phyloP scores from a whole-genome alignment of 345 rosid genomes.

The Stellera chamaejasme region DNA sequence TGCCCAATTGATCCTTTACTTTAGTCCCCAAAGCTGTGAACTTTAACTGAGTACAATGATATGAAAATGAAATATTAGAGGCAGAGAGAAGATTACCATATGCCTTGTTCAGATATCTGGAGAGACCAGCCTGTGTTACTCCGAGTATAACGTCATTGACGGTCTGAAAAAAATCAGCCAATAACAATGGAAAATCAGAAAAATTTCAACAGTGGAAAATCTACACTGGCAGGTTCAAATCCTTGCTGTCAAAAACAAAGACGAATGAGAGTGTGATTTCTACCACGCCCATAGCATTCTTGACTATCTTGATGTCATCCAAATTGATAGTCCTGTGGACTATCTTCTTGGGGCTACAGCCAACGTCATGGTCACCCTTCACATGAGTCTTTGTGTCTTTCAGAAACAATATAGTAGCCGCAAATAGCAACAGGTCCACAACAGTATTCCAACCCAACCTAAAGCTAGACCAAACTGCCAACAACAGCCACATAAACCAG shows the following conservation, averaged over 20 bases:
- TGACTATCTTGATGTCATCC: slow-evolving; percentile 62
- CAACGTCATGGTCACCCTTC: slow-evolving; percentile 25
- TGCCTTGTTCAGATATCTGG: slow-evolving; percentile 46
- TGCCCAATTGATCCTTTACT: background rate
- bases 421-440: slow-evolving; percentile 35
- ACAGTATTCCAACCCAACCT: slow-evolving; percentile 40
- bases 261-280: background rate
- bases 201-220: background rate
- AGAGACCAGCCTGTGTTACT: slow-evolving; percentile 62
- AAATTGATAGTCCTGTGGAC: slow-evolving; percentile 43
- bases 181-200: background rate
- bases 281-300: slow-evolving; percentile 27
- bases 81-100: slow-evolving; percentile 27
- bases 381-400: slow-evolving; percentile 47
- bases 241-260: background rate
- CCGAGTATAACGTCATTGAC: slow-evolving; percentile 66
- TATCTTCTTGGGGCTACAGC: slow-evolving; percentile 17
- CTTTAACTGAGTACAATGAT: too few relatives aligned
- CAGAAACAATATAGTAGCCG: slow-evolving; percentile 36
- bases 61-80: too few relatives aligned
- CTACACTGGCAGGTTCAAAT: too few relatives aligned
- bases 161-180: slow-evolving; percentile 32
- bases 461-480: slow-evolving; percentile 30
- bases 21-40: too few relatives aligned
- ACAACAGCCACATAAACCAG: slow-evolving; percentile 28